Percentiles rank a stretch among this genome's conserved stretches.
These are phyloP conservation scores for Emergomyces orientalis DNA, from an alignment of 2,329 filamentous ascomycete genomes.

Conservation along the genomic window DNA sequence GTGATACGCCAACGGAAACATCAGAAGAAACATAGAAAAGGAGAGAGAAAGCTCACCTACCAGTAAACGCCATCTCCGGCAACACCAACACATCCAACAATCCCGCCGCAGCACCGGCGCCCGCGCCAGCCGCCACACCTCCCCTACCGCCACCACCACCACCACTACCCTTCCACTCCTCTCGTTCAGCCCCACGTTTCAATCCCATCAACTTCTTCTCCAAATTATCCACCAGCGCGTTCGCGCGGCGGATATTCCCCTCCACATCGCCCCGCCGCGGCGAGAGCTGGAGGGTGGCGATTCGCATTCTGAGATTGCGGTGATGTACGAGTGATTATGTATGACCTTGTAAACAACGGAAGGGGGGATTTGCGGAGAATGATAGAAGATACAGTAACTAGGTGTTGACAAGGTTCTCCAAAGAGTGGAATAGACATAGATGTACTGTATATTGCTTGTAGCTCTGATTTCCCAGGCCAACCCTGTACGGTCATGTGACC, in stretches of 20 bases:
- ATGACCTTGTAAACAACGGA: background rate
- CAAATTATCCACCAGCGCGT: slow-evolving; percentile 31
- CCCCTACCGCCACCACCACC: slow-evolving; percentile 16
- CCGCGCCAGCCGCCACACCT: slow-evolving; percentile 10
- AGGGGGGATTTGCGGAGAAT: background rate
- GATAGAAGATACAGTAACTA: background rate
- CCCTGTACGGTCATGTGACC: no score
- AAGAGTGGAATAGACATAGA: background rate
- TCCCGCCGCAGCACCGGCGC: slow-evolving; percentile 13
- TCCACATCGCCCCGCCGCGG: slow-evolving; percentile 36
- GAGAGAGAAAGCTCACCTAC: slow-evolving; percentile 26
- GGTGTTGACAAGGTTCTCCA: background rate
- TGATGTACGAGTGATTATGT: background rate
- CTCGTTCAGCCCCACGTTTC: slow-evolving; percentile 16
- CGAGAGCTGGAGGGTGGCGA: slow-evolving; percentile 41
- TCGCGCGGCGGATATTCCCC: slow-evolving; percentile 37
- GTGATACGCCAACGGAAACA: background rate
- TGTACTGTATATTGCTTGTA: no score
- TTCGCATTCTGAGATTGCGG: slow-evolving; percentile 30
- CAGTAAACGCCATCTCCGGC: slow-evolving; percentile 54
- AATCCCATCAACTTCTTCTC: background rate
- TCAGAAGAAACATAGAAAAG: background rate
- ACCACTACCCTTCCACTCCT: slow-evolving; percentile 14
- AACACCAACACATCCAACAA: slow-evolving; percentile 49
- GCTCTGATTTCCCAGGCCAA: no score